These are phyloP conservation scores for Yamadazyma conglobata DNA, from an alignment of 1,139 yeast species.

Conservation along the genomic window DNA sequence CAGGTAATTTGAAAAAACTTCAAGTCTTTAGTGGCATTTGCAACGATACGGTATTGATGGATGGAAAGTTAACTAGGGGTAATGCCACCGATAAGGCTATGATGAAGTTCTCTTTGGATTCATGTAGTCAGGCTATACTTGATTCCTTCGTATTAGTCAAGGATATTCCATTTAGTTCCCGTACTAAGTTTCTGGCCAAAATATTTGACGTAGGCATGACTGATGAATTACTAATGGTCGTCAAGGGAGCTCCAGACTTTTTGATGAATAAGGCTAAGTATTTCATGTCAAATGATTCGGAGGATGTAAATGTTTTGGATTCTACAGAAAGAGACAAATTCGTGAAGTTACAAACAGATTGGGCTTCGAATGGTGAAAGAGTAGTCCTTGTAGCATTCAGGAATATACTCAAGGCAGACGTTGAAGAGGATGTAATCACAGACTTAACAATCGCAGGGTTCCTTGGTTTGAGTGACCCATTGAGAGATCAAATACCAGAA, in stretches of 20 bases:
- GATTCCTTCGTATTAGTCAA: conserved; percentile 13
- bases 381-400: conserved; percentile 40
- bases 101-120: conserved; percentile 28
- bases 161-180: conserved; percentile 45
- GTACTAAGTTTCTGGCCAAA: conserved; percentile 46
- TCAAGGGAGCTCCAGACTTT: conserved; percentile 53
- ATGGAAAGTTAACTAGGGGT: conserved; percentile 21
- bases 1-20: conserved; percentile 16
- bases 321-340: conserved; percentile 17
- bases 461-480: conserved; percentile 52
- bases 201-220: conserved; percentile 18
- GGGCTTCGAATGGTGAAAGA: conserved; percentile 45
- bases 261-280: conserved; percentile 31
- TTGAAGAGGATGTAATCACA: conserved; percentile 14
- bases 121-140: background rate
- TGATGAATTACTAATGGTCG: conserved; percentile 23
- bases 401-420: conserved; percentile 15
- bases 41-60: conserved; percentile 29
- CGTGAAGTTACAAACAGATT: conserved; percentile 26
- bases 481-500: conserved; percentile 40
- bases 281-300: conserved; percentile 11
- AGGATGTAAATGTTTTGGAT: conserved; percentile 13
- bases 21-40: conserved; percentile 34
- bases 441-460: conserved; percentile 36
- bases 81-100: conserved; percentile 52